Evolutionary conservation across 768 basidiomycete genomes (phyloP).

Genomic region (Mycena haematopus): DNA sequence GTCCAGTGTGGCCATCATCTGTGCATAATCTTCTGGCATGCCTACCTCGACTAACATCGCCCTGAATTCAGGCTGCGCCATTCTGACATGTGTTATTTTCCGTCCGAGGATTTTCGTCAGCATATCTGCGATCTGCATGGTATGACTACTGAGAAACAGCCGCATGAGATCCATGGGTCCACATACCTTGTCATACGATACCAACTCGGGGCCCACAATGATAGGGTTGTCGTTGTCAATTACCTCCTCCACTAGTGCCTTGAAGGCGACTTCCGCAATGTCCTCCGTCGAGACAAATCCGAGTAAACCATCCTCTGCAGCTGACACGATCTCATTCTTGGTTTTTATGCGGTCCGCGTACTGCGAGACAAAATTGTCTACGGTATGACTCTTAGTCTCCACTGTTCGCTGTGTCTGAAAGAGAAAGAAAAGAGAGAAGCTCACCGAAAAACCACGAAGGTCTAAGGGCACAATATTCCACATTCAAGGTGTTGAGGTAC

Average conservation of each 20-base stretch:
- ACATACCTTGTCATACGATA: conserved; percentile 40
- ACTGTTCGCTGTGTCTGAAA: neutral
- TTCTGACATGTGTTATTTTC: conserved; percentile 37
- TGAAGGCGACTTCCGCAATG: conserved; percentile 40
- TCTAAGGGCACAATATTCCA: conserved; percentile 43
- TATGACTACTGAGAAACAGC: neutral
- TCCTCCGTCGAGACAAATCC: conserved; percentile 41
- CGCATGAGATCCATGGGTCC: neutral
- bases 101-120: conserved; percentile 37
- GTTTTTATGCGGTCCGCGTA: conserved; percentile 34
- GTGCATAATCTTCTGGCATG: conserved; percentile 30
- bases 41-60: conserved; percentile 30
- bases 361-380: no score
- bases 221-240: conserved; percentile 35
- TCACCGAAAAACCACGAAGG: conserved; percentile 48
- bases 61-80: conserved; percentile 33
- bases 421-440: neutral
- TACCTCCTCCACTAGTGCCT: conserved; percentile 36
- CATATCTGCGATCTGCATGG: conserved; percentile 35
- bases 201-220: conserved; percentile 42
- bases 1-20: conserved; percentile 31
- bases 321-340: conserved; percentile 35
- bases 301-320: conserved; percentile 36
- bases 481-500: conserved; percentile 37
- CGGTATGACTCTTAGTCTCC: no score